Percentiles rank a stretch among this genome's conserved stretches.
These are phyloP conservation scores for Gyrodon lividus DNA, from an alignment of 768 basidiomycete genomes.

Conservation along the genomic window DNA sequence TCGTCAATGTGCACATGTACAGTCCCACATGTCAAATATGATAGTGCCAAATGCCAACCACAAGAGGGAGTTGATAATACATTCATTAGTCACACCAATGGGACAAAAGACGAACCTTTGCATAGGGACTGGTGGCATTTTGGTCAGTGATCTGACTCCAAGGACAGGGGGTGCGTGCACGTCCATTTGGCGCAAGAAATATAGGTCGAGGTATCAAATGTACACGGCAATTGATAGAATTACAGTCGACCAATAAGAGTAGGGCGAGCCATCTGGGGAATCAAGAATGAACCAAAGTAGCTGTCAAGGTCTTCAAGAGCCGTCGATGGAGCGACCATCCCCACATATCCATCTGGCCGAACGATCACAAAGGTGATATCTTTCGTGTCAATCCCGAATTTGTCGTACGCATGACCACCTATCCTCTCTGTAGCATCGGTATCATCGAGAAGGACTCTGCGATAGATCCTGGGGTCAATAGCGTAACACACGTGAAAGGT, in stretches of 20 bases:
- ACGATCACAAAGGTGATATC: constrained; percentile 36
- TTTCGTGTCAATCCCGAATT: constrained; percentile 31
- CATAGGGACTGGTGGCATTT: no score
- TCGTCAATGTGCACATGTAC: no score
- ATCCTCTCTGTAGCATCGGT: constrained; percentile 27
- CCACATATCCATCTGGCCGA: constrained; percentile 43
- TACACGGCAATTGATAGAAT: not conserved
- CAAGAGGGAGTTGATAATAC: no score
- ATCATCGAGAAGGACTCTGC: constrained; percentile 39
- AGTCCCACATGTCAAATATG: no score
- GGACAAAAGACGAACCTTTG: no score
- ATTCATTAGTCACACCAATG: no score
- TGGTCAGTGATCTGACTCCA: no score
- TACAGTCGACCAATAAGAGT: not conserved
- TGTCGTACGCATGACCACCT: constrained; percentile 36
- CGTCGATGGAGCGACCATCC: constrained; percentile 31
- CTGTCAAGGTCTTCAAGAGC: constrained; percentile 34
- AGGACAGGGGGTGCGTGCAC: no score
- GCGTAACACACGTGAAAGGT: not conserved
- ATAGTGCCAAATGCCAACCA: no score
- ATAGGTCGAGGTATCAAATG: no score
- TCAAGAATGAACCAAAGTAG: constrained; percentile 52
- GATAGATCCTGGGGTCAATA: not conserved
- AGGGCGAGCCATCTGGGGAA: constrained; percentile 4
- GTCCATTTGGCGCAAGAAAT: no score